A percentile compares a stretch with the other conserved stretches of the same genome.
Conservation (phyloP, 169 alveolate species). For the Plasmodium adleri region DNA sequence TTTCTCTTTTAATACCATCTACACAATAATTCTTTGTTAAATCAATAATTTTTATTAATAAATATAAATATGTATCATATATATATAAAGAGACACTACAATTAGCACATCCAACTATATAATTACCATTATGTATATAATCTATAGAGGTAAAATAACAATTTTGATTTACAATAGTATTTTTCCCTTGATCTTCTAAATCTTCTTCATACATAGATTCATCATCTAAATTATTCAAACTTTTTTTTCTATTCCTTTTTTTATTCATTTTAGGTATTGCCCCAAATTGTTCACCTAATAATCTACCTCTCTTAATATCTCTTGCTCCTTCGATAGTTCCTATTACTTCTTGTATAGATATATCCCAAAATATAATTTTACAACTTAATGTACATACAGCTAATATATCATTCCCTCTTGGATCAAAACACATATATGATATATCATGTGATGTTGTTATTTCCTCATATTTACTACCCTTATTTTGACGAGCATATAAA, state of each 20-base stretch:
- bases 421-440: constrained; percentile 90
- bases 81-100: constrained; percentile 42
- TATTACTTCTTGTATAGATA: constrained; percentile 83
- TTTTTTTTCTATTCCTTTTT: neutral
- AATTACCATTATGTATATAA: constrained; percentile 60
- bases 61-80: constrained; percentile 47
- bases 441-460: constrained; percentile 92
- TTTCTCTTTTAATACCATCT: constrained; percentile 64
- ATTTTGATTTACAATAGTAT: constrained; percentile 37
- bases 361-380: constrained; percentile 88
- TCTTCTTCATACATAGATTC: constrained; percentile 13
- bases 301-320: constrained; percentile 88
- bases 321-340: constrained; percentile 92
- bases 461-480: constrained; percentile 93
- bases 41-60: constrained; percentile 25
- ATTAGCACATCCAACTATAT: constrained; percentile 49
- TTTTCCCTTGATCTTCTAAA: constrained; percentile 40
- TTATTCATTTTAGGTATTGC: constrained; percentile 77
- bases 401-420: constrained; percentile 93
- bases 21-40: constrained; percentile 46
- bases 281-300: constrained; percentile 82
- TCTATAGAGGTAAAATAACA: constrained; percentile 43
- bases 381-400: constrained; percentile 90
- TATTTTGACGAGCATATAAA: constrained; percentile 87
- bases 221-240: constrained; percentile 3